Evolutionary conservation across 116 monocot genomes (phyloP).

Genomic region (Zostera marina): DNA sequence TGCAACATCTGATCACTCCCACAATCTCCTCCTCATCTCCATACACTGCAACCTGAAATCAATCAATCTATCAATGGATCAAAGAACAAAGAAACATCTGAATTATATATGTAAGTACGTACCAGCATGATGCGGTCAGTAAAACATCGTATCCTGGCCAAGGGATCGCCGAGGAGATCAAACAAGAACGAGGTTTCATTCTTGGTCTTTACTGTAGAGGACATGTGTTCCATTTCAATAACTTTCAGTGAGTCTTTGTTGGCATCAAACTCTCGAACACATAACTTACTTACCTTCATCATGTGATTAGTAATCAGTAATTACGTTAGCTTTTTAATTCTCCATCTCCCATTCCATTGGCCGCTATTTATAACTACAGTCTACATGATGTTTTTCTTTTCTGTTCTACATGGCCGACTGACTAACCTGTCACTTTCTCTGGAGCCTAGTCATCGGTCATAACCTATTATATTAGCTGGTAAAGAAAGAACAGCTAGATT

Average conservation of each 20-base stretch:
- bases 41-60: constrained; percentile 42
- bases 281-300: constrained; percentile 3
- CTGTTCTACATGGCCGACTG: too few species aligned
- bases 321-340: too few species aligned
- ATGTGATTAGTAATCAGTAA: too few species aligned
- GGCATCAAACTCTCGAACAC: constrained; percentile 12
- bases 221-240: constrained; percentile 11
- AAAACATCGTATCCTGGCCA: constrained; percentile 37
- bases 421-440: too few species aligned
- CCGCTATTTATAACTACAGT: too few species aligned
- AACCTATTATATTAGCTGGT: too few species aligned
- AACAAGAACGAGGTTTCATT: constrained; percentile 15
- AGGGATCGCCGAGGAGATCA: constrained; percentile 46
- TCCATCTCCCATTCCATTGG: too few species aligned
- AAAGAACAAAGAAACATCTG: too few species aligned
- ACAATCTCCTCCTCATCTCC: constrained; percentile 45
- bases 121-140: constrained; percentile 57
- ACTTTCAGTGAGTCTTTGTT: constrained; percentile 4
- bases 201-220: constrained; percentile 18
- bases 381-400: too few species aligned
- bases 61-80: not conserved
- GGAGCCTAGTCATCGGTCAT: too few species aligned
- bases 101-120: constrained; percentile 3
- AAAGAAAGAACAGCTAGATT: too few species aligned
- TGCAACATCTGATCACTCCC: constrained; percentile 41